Evolutionary conservation across 2,329 filamentous ascomycete genomes (phyloP), one percentile per base, ranked within the genome.

Genomic region (Claviceps sp.): DNA sequence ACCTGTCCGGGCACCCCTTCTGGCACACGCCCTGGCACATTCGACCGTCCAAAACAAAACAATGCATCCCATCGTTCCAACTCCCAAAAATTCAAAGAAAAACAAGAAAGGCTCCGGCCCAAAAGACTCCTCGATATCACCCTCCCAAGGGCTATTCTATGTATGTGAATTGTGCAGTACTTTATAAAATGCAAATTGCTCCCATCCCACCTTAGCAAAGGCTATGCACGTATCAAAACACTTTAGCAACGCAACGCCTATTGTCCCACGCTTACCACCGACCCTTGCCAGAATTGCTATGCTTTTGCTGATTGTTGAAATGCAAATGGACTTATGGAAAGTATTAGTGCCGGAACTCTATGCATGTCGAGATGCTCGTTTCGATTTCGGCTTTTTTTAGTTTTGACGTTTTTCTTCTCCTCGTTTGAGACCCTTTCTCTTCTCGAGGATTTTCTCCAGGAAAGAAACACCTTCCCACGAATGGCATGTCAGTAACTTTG

Each of bases 221-320:
- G 22, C 40, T 42, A 47, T 45, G 26, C 52, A 42, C 37, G 42
- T 47, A 30, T 58, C 56, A 59, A 50, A 50, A 58, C 60, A 56
- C 62, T 65, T 61, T 60, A 61, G 59, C 58, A 67, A 67, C 65
- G 63, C 65, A 67, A 67, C 65, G 65, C 65, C 65, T 48, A 59
- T 59, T 48, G 41, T 50, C 61, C 62, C 57, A 67, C 66, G 65
- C 62, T 66, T 63, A 55, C 64, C 58, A 58, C 57, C 61, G 58
- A 56, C 56, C 55, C 54, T 59, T 58, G 51, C 58, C 57, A 54
- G 20, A 22, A 54, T 56, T 55, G 60, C 60, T 66, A 63, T 67
- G 38, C 42, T 22, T 26, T 46, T 34, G 37, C 30, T 45, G 20
- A 40, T 51, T 50, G 37, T 50, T 47, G 37, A 50, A 53, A 48